A percentile compares a stretch with the other conserved stretches of the same genome.
These are phyloP conservation scores for Polygonum maritimum DNA, from an alignment of 148 eudicot genomes.

Conservation along the genomic window DNA sequence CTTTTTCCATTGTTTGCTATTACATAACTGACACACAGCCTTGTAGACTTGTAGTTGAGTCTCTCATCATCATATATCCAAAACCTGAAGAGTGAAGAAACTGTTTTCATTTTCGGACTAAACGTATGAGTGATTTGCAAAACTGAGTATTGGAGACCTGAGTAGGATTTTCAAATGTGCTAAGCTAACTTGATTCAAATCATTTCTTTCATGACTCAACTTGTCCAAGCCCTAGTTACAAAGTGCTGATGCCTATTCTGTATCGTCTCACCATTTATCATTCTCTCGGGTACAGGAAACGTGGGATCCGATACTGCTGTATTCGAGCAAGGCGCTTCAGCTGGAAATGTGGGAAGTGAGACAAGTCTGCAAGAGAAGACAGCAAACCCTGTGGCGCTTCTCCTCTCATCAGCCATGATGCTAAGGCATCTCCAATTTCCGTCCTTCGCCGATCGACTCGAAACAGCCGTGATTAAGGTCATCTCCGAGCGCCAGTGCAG, in stretches of 20 bases:
- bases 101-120: background rate
- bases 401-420: constrained; percentile 54
- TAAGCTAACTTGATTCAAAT: background rate
- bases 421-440: constrained; percentile 51
- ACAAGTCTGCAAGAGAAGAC: constrained; percentile 26
- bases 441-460: constrained; percentile 47
- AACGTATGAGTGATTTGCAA: background rate
- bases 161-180: background rate
- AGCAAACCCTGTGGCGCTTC: constrained; percentile 56
- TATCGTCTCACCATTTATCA: background rate
- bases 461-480: constrained; percentile 47
- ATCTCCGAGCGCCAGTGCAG: constrained; percentile 35
- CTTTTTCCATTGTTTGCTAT: background rate
- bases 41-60: background rate
- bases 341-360: constrained; percentile 41
- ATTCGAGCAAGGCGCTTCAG: constrained; percentile 56
- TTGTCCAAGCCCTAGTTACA: no score
- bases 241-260: no score
- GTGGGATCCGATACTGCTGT: constrained; percentile 49
- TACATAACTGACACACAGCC: background rate
- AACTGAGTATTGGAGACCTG: background rate
- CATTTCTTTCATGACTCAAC: background rate
- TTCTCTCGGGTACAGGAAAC: constrained; percentile 24
- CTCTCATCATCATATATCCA: background rate
- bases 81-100: background rate